Evolutionary conservation across 2,329 filamentous ascomycete genomes (phyloP).

Genomic region (Fusarium secorum): DNA sequence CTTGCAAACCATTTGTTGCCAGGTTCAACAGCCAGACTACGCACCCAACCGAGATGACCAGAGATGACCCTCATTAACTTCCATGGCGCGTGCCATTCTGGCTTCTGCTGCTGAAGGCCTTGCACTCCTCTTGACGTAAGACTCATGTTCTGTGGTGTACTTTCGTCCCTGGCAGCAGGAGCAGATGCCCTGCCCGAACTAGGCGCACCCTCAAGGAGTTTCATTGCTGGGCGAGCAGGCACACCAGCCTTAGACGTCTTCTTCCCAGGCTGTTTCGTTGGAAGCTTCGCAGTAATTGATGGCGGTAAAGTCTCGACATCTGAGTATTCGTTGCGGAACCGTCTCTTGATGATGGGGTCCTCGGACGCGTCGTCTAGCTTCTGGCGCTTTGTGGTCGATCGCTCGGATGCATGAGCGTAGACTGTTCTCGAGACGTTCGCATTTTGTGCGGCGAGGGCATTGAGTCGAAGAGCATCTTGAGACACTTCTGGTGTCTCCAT

Average conservation of each 20-base stretch:
- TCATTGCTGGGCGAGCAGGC: conserved; percentile 48
- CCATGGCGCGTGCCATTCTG: conserved; percentile 98
- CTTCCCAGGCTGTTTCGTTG: conserved; percentile 52
- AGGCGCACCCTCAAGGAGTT: conserved; percentile 50
- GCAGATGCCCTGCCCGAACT: conserved; percentile 49
- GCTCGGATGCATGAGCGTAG: conserved; percentile 42
- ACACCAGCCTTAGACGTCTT: conserved; percentile 57
- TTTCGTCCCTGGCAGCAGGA: conserved; percentile 20
- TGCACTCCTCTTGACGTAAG: conserved; percentile 44
- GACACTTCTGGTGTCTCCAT: conserved; percentile 49
- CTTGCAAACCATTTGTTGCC: conserved; percentile 98
- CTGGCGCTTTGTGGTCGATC: conserved; percentile 48
- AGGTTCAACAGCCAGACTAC: conserved; percentile 88
- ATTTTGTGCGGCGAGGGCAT: conserved; percentile 48
- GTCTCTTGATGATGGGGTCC: conserved; percentile 50
- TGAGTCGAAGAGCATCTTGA: conserved; percentile 47
- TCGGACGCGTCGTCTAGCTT: conserved; percentile 48
- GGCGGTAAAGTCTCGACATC: conserved; percentile 79
- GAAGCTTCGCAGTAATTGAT: conserved; percentile 80
- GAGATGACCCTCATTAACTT: conserved; percentile 98
- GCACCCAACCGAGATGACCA: conserved; percentile 94
- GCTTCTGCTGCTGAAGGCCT: conserved; percentile 63
- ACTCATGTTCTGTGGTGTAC: conserved; percentile 43
- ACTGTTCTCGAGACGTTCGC: conserved; percentile 45
- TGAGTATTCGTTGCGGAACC: conserved; percentile 78